phyloP scores from a whole-genome alignment of 805 yeast genomes.

The Ogataea populi-albae region DNA sequence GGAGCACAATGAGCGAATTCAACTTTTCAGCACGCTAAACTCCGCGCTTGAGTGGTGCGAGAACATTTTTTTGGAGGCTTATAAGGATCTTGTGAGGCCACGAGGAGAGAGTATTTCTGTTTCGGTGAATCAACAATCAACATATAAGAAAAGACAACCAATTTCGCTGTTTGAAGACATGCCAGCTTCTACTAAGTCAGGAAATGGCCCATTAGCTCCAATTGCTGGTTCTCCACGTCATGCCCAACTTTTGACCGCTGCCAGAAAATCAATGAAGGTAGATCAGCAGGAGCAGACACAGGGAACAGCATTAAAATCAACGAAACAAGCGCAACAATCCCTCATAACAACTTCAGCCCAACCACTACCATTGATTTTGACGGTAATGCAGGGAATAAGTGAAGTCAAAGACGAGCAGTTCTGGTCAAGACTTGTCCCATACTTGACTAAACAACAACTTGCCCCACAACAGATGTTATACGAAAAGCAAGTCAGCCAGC shows the following conservation, averaged over 20 bases:
- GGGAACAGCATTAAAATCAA: too few species aligned
- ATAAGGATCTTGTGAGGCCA: slow-evolving; percentile 35
- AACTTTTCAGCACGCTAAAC: slow-evolving; percentile 75
- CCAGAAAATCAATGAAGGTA: slow-evolving; percentile 38
- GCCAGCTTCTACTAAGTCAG: slow-evolving; percentile 4
- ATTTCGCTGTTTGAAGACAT: slow-evolving; percentile 18
- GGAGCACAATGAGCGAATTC: slow-evolving; percentile 43
- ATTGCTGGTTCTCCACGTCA: slow-evolving; percentile 51
- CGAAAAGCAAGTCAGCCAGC: slow-evolving; percentile 42
- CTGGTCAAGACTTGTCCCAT: slow-evolving; percentile 64
- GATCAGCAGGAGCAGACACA: slow-evolving; percentile 18
- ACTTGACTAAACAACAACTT: slow-evolving; percentile 39
- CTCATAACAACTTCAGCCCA: slow-evolving; percentile 13
- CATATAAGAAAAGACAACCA: slow-evolving; percentile 15
- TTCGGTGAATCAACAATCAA: background rate
- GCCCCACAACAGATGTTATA: slow-evolving; percentile 41
- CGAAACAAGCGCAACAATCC: too few species aligned
- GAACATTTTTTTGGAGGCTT: slow-evolving; percentile 73
- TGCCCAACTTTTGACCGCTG: slow-evolving; percentile 51
- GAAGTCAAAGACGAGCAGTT: slow-evolving; percentile 43
- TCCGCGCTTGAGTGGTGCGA: slow-evolving; percentile 97
- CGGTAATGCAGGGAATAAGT: slow-evolving; percentile 61
- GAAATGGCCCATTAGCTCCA: slow-evolving; percentile 9
- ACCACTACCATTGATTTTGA: slow-evolving; percentile 64
- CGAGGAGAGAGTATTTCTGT: slow-evolving; percentile 6